Evolutionary conservation across 306 rosid species (phyloP).

Genomic region (Erythrophleum fordii): DNA sequence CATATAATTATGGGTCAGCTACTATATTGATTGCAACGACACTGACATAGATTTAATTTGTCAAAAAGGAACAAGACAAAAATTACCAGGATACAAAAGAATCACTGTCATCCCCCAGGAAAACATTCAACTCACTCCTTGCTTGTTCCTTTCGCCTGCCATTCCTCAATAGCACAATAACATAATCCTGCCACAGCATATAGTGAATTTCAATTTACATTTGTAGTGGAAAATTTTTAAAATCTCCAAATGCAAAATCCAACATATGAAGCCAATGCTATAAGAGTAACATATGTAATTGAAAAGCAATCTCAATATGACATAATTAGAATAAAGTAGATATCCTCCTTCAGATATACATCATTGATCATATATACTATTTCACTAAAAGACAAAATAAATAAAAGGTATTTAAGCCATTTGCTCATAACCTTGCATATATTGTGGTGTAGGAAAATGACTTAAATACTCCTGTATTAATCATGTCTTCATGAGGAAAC

Average conservation of each 20-base stretch:
- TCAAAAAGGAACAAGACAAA: neutral
- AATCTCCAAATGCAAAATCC: neutral
- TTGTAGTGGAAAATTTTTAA: neutral
- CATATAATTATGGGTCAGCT: slow-evolving; percentile 3
- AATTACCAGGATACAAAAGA: slow-evolving; percentile 95
- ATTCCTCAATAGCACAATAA: slow-evolving; percentile 86
- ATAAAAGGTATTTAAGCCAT: neutral
- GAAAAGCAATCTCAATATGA: neutral
- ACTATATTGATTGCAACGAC: slow-evolving; percentile 21
- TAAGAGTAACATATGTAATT: neutral
- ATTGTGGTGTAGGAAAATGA: no score
- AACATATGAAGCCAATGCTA: neutral
- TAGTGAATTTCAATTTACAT: slow-evolving; percentile 17
- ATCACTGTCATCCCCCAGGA: slow-evolving; percentile 86
- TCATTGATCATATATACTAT: neutral
- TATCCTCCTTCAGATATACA: neutral
- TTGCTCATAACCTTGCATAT: neutral
- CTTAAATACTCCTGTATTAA: no score
- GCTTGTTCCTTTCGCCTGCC: slow-evolving; percentile 90
- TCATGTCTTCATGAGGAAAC: no score
- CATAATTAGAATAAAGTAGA: neutral
- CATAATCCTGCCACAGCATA: slow-evolving; percentile 79
- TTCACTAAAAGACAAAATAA: neutral
- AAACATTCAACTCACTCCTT: slow-evolving; percentile 78
- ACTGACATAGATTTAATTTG: neutral